Conservation (phyloP, 2,329 filamentous ascomycete genomes). For the Cladosporium phlei region DNA sequence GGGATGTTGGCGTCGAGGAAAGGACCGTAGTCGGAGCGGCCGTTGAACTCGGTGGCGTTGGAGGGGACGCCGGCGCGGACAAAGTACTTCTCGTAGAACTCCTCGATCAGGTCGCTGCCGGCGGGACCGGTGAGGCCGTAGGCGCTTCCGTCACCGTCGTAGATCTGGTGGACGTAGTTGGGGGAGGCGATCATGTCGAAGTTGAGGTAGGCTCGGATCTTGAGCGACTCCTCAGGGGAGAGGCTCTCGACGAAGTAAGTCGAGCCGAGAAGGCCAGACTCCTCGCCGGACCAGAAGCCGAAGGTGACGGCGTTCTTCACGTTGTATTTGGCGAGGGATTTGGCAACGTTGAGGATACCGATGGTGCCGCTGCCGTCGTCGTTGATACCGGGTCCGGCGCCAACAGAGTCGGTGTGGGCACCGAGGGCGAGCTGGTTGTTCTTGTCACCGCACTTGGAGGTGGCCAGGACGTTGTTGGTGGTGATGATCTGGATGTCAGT, state of each 20-base stretch:
- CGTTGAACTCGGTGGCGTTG: constrained; percentile 33
- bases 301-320: constrained; percentile 50
- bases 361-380: constrained; percentile 37
- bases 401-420: constrained; percentile 36
- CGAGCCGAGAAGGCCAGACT: constrained; percentile 35
- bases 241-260: constrained; percentile 37
- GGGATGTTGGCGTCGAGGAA: constrained; percentile 37
- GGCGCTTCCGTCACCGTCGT: constrained; percentile 52
- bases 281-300: constrained; percentile 37
- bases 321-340: constrained; percentile 34
- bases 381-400: constrained; percentile 37
- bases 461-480: constrained; percentile 40
- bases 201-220: constrained; percentile 38
- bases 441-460: constrained; percentile 33
- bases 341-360: constrained; percentile 35
- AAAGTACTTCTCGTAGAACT: constrained; percentile 32
- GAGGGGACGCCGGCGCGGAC: constrained; percentile 25
- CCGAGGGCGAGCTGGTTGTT: constrained; percentile 34
- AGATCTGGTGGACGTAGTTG: constrained; percentile 53
- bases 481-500: constrained; percentile 41
- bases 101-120: constrained; percentile 56
- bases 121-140: constrained; percentile 50
- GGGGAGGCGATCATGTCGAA: constrained; percentile 53
- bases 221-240: constrained; percentile 29
- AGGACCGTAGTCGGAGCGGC: constrained; percentile 36